phyloP scores from a whole-genome alignment of 345 rosid genomes.

The Sonneratia alba region DNA sequence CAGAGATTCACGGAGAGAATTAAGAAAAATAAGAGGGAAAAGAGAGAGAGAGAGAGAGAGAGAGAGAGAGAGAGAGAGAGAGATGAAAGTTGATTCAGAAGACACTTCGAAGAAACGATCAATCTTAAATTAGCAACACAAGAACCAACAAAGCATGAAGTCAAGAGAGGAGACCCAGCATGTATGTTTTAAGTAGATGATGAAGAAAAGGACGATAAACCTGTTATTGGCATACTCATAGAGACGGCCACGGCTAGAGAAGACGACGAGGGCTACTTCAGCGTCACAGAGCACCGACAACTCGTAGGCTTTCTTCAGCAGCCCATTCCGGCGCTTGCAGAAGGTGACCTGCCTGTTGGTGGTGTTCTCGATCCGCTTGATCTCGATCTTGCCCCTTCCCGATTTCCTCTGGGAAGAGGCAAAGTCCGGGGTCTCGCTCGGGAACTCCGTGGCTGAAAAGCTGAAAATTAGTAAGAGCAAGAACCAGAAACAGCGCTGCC shows the following conservation, averaged over 20 bases:
- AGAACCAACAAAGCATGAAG: too few species aligned
- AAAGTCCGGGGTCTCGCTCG: slow-evolving; percentile 30
- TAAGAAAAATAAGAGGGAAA: not conserved
- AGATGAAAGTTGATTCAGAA: not conserved
- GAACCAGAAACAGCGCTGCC: not conserved
- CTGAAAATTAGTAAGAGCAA: not conserved
- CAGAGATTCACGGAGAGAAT: not conserved
- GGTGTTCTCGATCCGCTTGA: slow-evolving; percentile 70
- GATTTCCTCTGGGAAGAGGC: slow-evolving; percentile 42
- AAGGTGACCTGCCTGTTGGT: slow-evolving; percentile 83
- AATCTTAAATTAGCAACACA: too few species aligned
- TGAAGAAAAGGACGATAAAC: slow-evolving; percentile 7
- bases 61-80: too few species aligned
- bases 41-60: too few species aligned
- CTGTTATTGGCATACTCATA: slow-evolving; percentile 82
- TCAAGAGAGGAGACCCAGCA: not conserved
- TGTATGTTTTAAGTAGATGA: not conserved
- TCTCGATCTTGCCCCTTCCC: slow-evolving; percentile 79
- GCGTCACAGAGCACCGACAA: slow-evolving; percentile 77
- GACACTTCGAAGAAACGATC: not conserved
- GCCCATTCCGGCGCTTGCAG: slow-evolving; percentile 74
- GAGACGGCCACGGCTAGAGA: slow-evolving; percentile 86
- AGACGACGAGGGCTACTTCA: slow-evolving; percentile 70
- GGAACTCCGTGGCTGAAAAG: slow-evolving; percentile 36
- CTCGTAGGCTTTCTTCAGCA: slow-evolving; percentile 84